Percentiles rank a stretch among this genome's conserved stretches.
Conservation (phyloP, 2,329 filamentous ascomycete species). For the Trichoderma atroviride region DNA sequence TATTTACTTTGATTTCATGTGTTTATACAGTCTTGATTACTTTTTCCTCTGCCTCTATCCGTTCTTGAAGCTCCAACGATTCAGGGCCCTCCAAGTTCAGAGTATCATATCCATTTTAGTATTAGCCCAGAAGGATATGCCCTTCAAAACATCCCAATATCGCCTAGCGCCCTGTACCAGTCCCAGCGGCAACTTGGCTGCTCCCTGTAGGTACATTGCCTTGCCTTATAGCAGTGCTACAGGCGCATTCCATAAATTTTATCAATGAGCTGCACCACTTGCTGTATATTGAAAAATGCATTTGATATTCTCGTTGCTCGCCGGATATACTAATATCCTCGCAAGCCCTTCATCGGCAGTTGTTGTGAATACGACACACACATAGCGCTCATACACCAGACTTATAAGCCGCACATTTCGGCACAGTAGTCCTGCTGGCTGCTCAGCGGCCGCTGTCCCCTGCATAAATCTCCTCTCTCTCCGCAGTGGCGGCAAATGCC, state of each 20-base stretch:
- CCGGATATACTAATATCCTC: background rate
- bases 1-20: background rate
- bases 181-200: background rate
- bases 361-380: background rate
- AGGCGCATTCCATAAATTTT: background rate
- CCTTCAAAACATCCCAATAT: background rate
- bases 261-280: background rate
- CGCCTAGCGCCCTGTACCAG: background rate
- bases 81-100: background rate
- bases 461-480: conserved; percentile 29
- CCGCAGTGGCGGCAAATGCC: conserved; percentile 20
- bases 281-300: background rate
- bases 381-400: too few species aligned
- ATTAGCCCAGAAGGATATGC: background rate
- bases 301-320: background rate
- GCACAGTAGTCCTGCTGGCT: conserved; percentile 2
- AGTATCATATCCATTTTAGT: background rate
- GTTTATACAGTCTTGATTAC: too few species aligned
- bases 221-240: background rate
- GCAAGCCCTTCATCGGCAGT: background rate
- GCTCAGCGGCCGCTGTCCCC: background rate
- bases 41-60: background rate
- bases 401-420: background rate
- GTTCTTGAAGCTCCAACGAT: background rate
- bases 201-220: background rate